Evolutionary conservation across 106 monocot genomes (phyloP), one percentile per base, ranked within the genome.

Genomic region (Vanilla planifolia): DNA sequence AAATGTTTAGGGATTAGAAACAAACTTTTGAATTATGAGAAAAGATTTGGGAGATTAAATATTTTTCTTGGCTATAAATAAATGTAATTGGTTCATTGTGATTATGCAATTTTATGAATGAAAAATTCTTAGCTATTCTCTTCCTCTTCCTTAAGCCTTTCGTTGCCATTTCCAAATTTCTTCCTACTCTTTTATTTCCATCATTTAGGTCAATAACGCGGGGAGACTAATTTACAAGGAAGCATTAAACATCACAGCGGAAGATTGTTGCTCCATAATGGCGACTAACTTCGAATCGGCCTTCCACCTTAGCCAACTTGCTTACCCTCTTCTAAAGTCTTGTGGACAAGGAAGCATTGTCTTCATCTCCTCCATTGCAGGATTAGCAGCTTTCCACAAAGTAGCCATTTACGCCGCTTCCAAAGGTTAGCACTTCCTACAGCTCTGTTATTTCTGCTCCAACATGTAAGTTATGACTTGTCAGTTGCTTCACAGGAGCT

Each of bases 211-310:
- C 36, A 65, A 65, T 51, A 65, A 65, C 2, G 51, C 64, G 23
- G 64, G 64, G 33, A n/a, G 0, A 15, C 19, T 2, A 10, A 1
- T 23, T 0, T 21, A 25, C 22, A 65, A 51, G 21, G 13, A 19
- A 15, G 2, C 33, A 0, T 10, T 51, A 9, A 36, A 65, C 11
- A 2, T 19, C 0, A 65, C 36, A 1, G 21, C 23, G 5, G 50
- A 65, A 19, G 64, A 65, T 13, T 65, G 24, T 33, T 33, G 20
- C 19, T 36, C 56, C 14, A 5, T 53, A 4, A 63, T 63, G 33
- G 21, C 55, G 0, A 75, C 75, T 1, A 75, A 75, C 46, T 68
- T 75, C 0, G 75, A 75, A 30, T 68, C 75, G 1, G 43, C 44
- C 0, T 53, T 62, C 17, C 71, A 71, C 33, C 32, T 71, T 6